These are phyloP conservation scores for Flaveria bidentis DNA, from an alignment of 129 eudicot species.

Conservation along the genomic window DNA sequence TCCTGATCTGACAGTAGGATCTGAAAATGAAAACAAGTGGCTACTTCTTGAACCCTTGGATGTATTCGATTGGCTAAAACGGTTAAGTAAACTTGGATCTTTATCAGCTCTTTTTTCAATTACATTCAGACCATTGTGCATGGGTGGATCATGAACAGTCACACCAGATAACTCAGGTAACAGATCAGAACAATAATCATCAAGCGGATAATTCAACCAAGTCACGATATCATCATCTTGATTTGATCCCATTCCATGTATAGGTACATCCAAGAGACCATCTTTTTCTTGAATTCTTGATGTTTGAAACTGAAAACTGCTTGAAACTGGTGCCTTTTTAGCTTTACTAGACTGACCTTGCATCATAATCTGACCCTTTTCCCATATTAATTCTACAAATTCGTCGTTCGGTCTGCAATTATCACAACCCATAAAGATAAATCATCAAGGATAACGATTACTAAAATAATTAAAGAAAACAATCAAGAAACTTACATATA, in stretches of 20 bases:
- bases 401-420: conserved; percentile 69
- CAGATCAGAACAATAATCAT: conserved; percentile 60
- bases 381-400: conserved; percentile 81
- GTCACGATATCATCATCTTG: conserved; percentile 82
- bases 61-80: background rate
- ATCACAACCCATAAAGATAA: conserved; percentile 23
- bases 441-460: background rate
- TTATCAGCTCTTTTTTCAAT: conserved; percentile 50
- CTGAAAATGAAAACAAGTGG: conserved; percentile 38
- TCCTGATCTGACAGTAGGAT: conserved; percentile 56
- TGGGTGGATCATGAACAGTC: conserved; percentile 50
- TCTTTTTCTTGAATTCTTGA: conserved; percentile 49
- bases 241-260: conserved; percentile 47
- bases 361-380: conserved; percentile 89
- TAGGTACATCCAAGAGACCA: conserved; percentile 44
- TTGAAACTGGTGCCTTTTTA: conserved; percentile 49
- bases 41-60: conserved; percentile 38
- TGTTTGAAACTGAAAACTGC: conserved; percentile 45
- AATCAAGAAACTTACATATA: conserved; percentile 51
- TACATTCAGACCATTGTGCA: conserved; percentile 34
- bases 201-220: conserved; percentile 75
- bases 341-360: conserved; percentile 72
- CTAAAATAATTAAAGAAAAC: background rate
- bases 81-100: conserved; percentile 21
- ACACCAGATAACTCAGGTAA: conserved; percentile 78